These are phyloP conservation scores for Austropuccinia psidii DNA, from an alignment of 1,284 basidiomycete genomes.

Conservation along the genomic window DNA sequence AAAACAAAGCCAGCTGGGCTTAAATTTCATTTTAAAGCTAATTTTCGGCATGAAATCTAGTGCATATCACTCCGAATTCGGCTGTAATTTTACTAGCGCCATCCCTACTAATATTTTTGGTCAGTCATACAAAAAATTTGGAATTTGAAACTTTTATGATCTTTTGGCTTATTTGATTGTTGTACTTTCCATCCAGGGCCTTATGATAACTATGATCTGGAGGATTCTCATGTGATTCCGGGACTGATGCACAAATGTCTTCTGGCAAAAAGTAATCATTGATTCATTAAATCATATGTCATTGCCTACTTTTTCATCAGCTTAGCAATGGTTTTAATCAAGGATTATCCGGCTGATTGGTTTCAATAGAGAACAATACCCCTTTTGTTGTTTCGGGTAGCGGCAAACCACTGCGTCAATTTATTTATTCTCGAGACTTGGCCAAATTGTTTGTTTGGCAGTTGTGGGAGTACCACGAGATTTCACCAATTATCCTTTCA, in stretches of 20 bases:
- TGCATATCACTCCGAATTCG: constrained; percentile 82
- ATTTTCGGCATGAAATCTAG: constrained; percentile 48
- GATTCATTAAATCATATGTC: not conserved
- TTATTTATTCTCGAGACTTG: constrained; percentile 86
- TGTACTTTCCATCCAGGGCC: constrained; percentile 3
- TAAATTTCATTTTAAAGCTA: not conserved
- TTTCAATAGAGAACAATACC: constrained; percentile 62
- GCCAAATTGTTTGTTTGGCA: constrained; percentile 89
- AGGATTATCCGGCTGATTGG: not conserved
- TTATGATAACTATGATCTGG: constrained; percentile 57
- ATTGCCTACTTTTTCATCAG: not conserved
- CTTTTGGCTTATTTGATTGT: not conserved
- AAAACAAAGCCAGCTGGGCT: too few relatives aligned
- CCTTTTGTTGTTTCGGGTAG: constrained; percentile 75
- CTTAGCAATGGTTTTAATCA: not conserved
- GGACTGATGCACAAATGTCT: constrained; percentile 80
- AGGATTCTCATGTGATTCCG: constrained; percentile 80
- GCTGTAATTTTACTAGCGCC: constrained; percentile 79
- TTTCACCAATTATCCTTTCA: constrained; percentile 79
- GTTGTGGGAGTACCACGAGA: constrained; percentile 73
- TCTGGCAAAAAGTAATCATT: constrained; percentile 65
- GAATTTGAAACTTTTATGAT: not conserved
- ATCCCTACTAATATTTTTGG: constrained; percentile 90
- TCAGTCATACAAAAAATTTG: not conserved
- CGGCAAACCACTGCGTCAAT: constrained; percentile 79